Evolutionary conservation across 2,329 filamentous ascomycete genomes (phyloP).

Genomic region (Colletotrichum sublineola): DNA sequence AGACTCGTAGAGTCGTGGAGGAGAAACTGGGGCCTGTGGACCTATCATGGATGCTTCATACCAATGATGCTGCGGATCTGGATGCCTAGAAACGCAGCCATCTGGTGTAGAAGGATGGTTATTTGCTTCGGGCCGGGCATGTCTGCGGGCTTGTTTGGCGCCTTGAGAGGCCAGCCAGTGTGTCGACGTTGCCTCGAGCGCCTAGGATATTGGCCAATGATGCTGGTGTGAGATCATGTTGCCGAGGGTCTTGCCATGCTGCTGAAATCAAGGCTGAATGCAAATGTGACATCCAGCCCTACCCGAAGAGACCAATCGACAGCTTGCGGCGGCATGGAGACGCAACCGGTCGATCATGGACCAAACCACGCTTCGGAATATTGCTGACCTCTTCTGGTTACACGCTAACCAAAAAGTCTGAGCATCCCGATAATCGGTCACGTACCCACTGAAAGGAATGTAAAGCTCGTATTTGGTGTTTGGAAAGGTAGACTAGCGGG

Average conservation of each 20-base stretch:
- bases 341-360: conserved; percentile 25
- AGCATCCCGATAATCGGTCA: background rate
- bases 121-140: background rate
- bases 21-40: background rate
- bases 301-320: conserved; percentile 30
- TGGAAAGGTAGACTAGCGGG: conserved; percentile 31
- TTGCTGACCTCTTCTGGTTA: background rate
- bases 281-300: conserved; percentile 12
- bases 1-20: background rate
- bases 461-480: conserved; percentile 19
- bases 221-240: background rate
- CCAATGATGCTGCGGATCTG: background rate
- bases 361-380: background rate
- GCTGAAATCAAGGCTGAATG: conserved; percentile 34
- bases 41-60: background rate
- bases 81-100: conserved; percentile 16
- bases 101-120: background rate
- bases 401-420: background rate
- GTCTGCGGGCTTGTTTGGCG: conserved; percentile 6
- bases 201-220: conserved; percentile 15
- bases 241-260: conserved; percentile 7
- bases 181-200: background rate
- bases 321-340: conserved; percentile 10
- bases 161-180: background rate
- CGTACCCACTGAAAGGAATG: background rate